Conservation (phyloP, 768 basidiomycete species). For the Lactarius trivialis region DNA sequence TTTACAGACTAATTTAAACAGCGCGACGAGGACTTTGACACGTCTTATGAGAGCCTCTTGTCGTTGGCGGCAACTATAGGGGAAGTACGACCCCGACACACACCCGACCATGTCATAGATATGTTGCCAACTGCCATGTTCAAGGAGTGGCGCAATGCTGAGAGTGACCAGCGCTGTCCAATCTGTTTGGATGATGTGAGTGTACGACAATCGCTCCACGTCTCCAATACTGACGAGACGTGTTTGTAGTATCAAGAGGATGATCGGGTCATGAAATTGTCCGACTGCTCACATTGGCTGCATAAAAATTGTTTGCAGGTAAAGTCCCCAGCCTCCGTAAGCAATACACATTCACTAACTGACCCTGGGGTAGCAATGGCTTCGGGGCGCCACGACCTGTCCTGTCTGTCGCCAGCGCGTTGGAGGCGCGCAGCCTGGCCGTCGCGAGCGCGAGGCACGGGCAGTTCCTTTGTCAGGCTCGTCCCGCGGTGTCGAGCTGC, state of each 20-base stretch:
- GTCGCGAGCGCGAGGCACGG: conserved; percentile 8
- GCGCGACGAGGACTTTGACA: conserved; percentile 73
- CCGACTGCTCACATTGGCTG: conserved; percentile 73
- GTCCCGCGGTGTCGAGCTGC: conserved; percentile 2
- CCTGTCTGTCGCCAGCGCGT: conserved; percentile 74
- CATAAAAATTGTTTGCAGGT: conserved; percentile 74
- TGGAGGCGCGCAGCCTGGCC: conserved; percentile 25
- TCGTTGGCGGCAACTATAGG: conserved; percentile 54
- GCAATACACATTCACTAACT: conserved; percentile 6
- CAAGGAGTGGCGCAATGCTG: conserved; percentile 56
- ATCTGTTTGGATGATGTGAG: conserved; percentile 82
- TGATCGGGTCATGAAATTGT: conserved; percentile 61
- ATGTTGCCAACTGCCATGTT: conserved; percentile 54
- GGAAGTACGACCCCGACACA: conserved; percentile 60
- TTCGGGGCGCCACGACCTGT: conserved; percentile 67
- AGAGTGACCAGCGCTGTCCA: conserved; percentile 70
- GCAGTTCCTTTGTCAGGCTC: conserved; percentile 2
- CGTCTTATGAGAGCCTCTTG: conserved; percentile 66
- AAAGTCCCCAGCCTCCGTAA: conserved; percentile 23
- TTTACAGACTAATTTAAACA: conserved; percentile 27
- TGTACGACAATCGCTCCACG: conserved; percentile 19
- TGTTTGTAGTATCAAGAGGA: conserved; percentile 51
- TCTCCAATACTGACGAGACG: conserved; percentile 7
- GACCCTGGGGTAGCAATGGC: conserved; percentile 58
- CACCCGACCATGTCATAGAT: conserved; percentile 54